phyloP scores from a whole-genome alignment of 2,329 filamentous ascomycete genomes.

The Graphilbum fragrans region DNA sequence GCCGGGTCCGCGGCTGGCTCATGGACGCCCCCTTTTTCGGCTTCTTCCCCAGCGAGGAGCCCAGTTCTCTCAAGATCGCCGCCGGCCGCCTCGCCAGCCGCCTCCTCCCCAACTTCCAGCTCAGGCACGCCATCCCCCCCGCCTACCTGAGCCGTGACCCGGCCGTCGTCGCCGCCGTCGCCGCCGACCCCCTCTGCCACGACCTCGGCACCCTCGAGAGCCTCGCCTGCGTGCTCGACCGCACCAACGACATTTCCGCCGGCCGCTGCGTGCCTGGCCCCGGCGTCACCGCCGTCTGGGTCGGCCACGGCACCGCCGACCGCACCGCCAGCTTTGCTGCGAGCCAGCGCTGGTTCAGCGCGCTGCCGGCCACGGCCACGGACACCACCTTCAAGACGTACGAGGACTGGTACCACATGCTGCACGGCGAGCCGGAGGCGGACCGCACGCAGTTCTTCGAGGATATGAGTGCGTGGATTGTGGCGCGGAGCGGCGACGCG shows the following conservation, averaged over 20 bases:
- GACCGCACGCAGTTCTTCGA: conserved; percentile 40
- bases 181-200: conserved; percentile 61
- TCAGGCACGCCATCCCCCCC: conserved; percentile 52
- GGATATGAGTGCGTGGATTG: conserved; percentile 56
- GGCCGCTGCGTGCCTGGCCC: conserved; percentile 40
- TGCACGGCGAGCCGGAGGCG: conserved; percentile 42
- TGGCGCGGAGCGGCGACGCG: conserved; percentile 25
- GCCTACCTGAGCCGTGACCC: conserved; percentile 56
- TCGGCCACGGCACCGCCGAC: conserved; percentile 70
- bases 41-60: conserved; percentile 53
- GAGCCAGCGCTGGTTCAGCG: conserved; percentile 51
- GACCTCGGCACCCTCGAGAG: conserved; percentile 75
- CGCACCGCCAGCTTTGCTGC: conserved; percentile 53
- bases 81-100: conserved; percentile 55
- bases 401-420: conserved; percentile 66
- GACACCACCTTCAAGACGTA: conserved; percentile 66
- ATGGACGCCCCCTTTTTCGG: conserved; percentile 70
- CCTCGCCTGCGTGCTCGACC: conserved; percentile 63
- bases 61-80: conserved; percentile 49
- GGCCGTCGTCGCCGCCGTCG: conserved; percentile 45
- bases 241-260: conserved; percentile 46
- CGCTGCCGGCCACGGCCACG: conserved; percentile 28
- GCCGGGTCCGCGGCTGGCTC: conserved; percentile 58
- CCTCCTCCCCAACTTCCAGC: conserved; percentile 54
- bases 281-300: conserved; percentile 51